A percentile compares a stretch with the other conserved stretches of the same genome.
Conservation (phyloP, 139 green algal species). For the Medakamo hakoo region DNA sequence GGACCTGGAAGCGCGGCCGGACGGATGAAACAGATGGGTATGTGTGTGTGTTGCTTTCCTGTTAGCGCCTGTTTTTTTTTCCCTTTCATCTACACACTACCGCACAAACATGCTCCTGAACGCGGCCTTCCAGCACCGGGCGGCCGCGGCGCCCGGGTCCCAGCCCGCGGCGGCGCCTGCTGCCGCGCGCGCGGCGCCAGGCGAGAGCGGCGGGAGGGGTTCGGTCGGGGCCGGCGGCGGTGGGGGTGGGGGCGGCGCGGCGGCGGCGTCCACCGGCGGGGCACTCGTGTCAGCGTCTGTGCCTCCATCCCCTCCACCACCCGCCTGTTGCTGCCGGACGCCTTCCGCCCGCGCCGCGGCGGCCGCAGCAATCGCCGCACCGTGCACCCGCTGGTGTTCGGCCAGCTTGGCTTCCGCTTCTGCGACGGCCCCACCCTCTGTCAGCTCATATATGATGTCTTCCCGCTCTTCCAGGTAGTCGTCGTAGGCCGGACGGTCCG, state of each 20-base stretch:
- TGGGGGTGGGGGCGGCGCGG: too few relatives aligned
- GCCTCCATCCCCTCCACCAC: too few relatives aligned
- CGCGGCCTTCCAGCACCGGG: too few relatives aligned
- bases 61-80: neutral
- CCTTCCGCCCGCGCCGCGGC: conserved; percentile 1
- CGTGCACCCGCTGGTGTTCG: conserved; percentile 1
- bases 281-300: too few relatives aligned
- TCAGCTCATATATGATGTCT: conserved; percentile 33
- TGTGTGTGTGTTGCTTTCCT: neutral
- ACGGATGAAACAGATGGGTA: neutral
- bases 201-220: too few relatives aligned
- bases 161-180: too few relatives aligned
- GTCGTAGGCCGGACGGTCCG: conserved; percentile 28
- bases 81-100: neutral
- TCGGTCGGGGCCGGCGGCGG: too few relatives aligned
- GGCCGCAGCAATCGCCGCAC: conserved; percentile 1
- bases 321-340: too few relatives aligned
- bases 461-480: conserved; percentile 58
- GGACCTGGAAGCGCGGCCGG: conserved; percentile 32
- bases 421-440: conserved; percentile 1
- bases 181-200: too few relatives aligned
- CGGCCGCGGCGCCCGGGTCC: too few relatives aligned
- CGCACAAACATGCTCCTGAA: neutral
- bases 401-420: conserved; percentile 3
- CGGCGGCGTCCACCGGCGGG: too few relatives aligned